Conservation (phyloP, 768 basidiomycete genomes). For the Lactarius hengduanensis region DNA sequence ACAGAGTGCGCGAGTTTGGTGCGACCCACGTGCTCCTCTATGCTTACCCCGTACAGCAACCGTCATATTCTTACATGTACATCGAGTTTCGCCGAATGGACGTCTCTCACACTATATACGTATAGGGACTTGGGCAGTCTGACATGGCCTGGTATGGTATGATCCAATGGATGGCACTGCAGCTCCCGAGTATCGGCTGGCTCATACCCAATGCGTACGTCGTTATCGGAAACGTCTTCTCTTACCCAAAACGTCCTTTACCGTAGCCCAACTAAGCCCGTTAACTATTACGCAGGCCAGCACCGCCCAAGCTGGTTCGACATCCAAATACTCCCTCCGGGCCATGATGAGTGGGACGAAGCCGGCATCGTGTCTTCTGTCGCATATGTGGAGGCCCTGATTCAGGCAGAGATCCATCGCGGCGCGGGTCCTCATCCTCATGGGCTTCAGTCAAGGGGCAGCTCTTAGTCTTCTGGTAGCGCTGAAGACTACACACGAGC, state of each 20-base stretch:
- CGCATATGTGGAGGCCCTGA: constrained; percentile 39
- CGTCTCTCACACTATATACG: neutral
- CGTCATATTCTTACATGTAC: constrained; percentile 36
- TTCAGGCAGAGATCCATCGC: constrained; percentile 40
- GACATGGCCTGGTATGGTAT: constrained; percentile 40
- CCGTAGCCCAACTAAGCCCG: constrained; percentile 34
- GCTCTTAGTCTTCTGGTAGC: constrained; percentile 41
- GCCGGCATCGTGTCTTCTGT: constrained; percentile 38
- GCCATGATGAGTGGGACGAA: constrained; percentile 40
- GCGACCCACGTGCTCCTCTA: constrained; percentile 12
- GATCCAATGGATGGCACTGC: constrained; percentile 37
- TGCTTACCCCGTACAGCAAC: constrained; percentile 30
- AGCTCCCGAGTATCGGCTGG: constrained; percentile 44
- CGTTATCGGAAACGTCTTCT: neutral
- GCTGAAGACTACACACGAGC: constrained; percentile 42
- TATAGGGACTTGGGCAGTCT: constrained; percentile 43
- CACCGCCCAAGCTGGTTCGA: constrained; percentile 45
- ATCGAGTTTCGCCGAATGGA: constrained; percentile 5
- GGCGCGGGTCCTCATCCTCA: constrained; percentile 42
- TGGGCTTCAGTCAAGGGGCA: constrained; percentile 47
- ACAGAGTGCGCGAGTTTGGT: constrained; percentile 4
- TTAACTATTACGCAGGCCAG: constrained; percentile 35
- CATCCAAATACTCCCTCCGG: constrained; percentile 40
- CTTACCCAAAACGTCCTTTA: neutral
- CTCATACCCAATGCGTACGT: constrained; percentile 46